phyloP scores from a whole-genome alignment of 495 filamentous ascomycete species.

The Amphirosellinia nigrospora region DNA sequence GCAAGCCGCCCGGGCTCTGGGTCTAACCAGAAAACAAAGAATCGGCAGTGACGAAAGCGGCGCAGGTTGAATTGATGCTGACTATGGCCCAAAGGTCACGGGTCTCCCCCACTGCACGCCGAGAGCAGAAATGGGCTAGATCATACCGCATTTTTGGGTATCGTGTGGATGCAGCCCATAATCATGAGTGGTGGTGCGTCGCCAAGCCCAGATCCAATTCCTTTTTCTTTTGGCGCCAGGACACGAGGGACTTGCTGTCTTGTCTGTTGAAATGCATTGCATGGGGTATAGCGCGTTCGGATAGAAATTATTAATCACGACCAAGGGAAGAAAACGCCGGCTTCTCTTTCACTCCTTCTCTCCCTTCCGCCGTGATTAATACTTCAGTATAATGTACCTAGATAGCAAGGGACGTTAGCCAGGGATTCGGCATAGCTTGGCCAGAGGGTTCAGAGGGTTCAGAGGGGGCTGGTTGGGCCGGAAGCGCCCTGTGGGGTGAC shows the following conservation, averaged over 20 bases:
- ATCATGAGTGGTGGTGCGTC: not conserved
- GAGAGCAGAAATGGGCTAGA: not conserved
- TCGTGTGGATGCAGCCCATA: not conserved
- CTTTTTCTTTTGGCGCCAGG: not conserved
- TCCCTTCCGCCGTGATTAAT: slow-evolving; percentile 37
- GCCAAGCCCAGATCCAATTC: slow-evolving; percentile 19
- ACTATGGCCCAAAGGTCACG: not conserved
- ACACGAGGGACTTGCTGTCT: not conserved
- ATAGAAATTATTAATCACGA: not conserved
- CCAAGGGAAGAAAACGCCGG: slow-evolving; percentile 12
- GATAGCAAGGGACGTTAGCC: slow-evolving; percentile 27
- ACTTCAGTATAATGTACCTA: slow-evolving; percentile 58
- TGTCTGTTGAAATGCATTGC: slow-evolving; percentile 11
- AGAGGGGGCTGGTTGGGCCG: not conserved
- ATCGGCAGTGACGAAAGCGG: not conserved
- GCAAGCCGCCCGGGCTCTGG: not conserved
- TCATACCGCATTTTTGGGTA: not conserved
- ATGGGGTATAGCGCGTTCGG: slow-evolving; percentile 16
- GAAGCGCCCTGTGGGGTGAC: slow-evolving; percentile 8
- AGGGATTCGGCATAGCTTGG: not conserved
- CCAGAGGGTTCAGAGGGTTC: not conserved
- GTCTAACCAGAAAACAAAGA: not conserved
- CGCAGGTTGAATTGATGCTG: not conserved
- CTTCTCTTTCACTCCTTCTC: not conserved
- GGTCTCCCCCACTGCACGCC: slow-evolving; percentile 1